Conservation (phyloP, 2,329 filamentous ascomycete species). For the Pseudogymnoascus sp. region DNA sequence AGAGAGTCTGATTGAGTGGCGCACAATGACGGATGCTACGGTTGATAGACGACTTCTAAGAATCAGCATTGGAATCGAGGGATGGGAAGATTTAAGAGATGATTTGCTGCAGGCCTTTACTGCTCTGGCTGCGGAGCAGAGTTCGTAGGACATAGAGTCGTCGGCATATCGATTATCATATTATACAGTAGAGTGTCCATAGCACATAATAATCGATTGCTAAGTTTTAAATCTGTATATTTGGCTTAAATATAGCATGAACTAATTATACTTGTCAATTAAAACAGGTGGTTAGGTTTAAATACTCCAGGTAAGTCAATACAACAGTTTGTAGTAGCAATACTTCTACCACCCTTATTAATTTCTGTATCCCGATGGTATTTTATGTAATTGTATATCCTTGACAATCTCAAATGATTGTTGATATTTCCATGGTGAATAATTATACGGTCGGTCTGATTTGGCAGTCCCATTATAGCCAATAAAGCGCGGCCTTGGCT, state of each 20-base stretch:
- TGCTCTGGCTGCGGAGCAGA: constrained; percentile 16
- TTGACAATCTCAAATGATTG: background rate
- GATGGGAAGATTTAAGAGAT: constrained; percentile 70
- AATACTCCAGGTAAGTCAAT: background rate
- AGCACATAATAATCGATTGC: background rate
- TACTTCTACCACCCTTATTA: background rate
- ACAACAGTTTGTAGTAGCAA: background rate
- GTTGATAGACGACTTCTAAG: constrained; percentile 68
- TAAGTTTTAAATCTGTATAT: background rate
- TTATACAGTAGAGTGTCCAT: background rate
- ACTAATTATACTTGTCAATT: background rate
- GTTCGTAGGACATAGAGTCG: background rate
- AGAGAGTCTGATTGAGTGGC: constrained; percentile 94
- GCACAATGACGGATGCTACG: constrained; percentile 70
- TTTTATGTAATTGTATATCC: background rate
- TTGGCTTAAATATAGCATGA: too few relatives aligned
- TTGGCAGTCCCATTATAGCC: background rate
- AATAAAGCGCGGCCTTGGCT: background rate
- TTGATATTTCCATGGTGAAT: background rate
- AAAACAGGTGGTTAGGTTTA: background rate
- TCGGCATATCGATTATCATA: background rate
- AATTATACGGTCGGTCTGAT: background rate
- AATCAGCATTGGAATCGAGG: constrained; percentile 81
- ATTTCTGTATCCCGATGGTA: background rate
- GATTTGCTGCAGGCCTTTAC: constrained; percentile 64